phyloP scores from a whole-genome alignment of 805 yeast species.

The Isabelozyma gotoi region DNA sequence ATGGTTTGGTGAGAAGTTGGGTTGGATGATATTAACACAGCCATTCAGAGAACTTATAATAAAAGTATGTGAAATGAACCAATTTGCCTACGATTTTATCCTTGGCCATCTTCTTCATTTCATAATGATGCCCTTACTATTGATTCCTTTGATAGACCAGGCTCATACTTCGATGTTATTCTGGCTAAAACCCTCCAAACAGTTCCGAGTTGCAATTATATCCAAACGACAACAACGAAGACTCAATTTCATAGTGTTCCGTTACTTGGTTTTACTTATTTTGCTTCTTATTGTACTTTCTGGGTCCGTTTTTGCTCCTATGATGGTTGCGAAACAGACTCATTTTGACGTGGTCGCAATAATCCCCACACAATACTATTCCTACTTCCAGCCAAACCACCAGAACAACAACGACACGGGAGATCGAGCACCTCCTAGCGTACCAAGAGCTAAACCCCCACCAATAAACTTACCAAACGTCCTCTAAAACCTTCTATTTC shows the following conservation, averaged over 20 bases:
- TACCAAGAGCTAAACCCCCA: constrained; percentile 34
- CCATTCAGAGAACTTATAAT: constrained; percentile 47
- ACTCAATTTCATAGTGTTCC: constrained; percentile 27
- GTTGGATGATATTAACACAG: constrained; percentile 38
- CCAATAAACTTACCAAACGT: background rate
- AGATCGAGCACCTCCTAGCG: constrained; percentile 45
- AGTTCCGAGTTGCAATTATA: constrained; percentile 37
- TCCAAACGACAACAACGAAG: constrained; percentile 37
- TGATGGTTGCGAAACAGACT: constrained; percentile 23
- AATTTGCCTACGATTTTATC: constrained; percentile 48
- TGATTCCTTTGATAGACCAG: constrained; percentile 47
- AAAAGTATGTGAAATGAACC: constrained; percentile 44
- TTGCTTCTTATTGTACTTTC: constrained; percentile 38
- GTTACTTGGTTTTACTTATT: constrained; percentile 49
- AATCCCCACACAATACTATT: constrained; percentile 16
- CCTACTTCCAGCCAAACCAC: constrained; percentile 51
- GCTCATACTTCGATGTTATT: constrained; percentile 50
- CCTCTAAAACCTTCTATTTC: too few species aligned
- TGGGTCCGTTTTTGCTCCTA: constrained; percentile 47
- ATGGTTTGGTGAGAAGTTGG: constrained; percentile 42
- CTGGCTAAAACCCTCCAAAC: constrained; percentile 45
- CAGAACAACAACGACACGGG: constrained; percentile 69
- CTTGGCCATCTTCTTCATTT: constrained; percentile 44
- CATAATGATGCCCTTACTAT: constrained; percentile 36
- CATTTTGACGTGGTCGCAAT: background rate